Base-by-base conservation (phyloP, 768 basidiomycete genomes). In the Gloeopeniophorella convolvens region DNA sequence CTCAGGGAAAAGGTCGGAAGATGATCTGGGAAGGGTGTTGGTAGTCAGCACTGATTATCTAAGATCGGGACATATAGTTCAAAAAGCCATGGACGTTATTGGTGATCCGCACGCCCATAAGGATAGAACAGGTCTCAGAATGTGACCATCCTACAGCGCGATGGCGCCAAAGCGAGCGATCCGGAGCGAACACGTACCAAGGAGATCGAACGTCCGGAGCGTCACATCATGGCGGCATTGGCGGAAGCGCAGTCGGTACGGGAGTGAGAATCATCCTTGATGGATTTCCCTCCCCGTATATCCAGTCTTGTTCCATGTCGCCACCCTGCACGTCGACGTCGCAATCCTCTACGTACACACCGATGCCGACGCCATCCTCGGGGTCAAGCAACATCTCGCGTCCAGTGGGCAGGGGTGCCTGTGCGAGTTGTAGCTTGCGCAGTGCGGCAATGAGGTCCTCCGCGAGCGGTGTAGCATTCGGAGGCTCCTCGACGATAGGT, bases 381-480 rank as follows among this genome's bases (percentile, higher is more conserved):
- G 85, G 82, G 41, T 86, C 78, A 8, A 89, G 63, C 12, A 89
- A 67, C 24, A 85, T 73, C 65, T 83, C 84, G 16, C 62, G 60
- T n/a, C 64, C 63, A 2, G 65, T 47, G 35, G 55, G 42, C 49
- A 54, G 42, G 70, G 56, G 21, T 68, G 68, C 30, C 30, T 66
- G 71, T 59, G 51, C 59, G 3, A 80, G 57, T 61, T 89, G 79
- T 2, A 98, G 74, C 58, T 75, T 78, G 57, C 72, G 76, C 47
- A 97, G 69, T 13, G 95, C 95, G 10, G 72, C 62, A 23, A 91
- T 86, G 56, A 98, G 77, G 63, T 98, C 95, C 20, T 87, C 82
- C 0, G 95, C 95, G 21, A 96, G 77, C 4, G 92, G 85, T 2
- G 77, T 68, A 3, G 71, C 64, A 62, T 97, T 97, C 0, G 95